Evolutionary conservation across 352 stramenopile species (phyloP).

Genomic region (Pythium rhizo-oryzae): DNA sequence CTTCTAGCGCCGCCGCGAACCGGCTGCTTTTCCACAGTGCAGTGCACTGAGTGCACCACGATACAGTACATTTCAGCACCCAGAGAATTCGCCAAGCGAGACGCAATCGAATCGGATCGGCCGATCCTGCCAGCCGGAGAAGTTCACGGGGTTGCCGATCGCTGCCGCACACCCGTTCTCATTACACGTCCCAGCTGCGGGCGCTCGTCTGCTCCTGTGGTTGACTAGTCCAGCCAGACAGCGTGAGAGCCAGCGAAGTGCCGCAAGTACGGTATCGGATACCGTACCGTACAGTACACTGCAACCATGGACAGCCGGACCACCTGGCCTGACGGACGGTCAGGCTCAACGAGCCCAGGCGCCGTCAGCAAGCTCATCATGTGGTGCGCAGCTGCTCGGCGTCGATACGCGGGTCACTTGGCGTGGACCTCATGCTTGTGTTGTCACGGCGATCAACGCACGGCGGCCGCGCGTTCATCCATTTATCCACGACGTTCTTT

Average conservation of each 20-base stretch:
- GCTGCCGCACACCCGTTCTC: slow-evolving; percentile 12
- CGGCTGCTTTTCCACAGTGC: not conserved
- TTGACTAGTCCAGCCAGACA: not conserved
- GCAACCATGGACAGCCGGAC: not conserved
- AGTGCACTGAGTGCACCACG: too few species aligned
- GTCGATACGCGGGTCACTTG: not conserved
- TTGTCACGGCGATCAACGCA: too few species aligned
- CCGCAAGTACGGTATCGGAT: too few species aligned
- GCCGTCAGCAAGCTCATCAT: not conserved
- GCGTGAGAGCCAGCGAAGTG: not conserved
- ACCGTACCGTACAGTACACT: not conserved
- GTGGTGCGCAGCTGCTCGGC: not conserved
- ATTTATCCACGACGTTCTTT: too few species aligned
- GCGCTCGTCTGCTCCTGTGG: not conserved
- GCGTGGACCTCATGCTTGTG: too few species aligned
- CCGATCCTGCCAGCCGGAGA: too few species aligned
- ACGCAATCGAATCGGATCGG: too few species aligned
- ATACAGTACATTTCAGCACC: too few species aligned
- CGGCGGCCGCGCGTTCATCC: too few species aligned
- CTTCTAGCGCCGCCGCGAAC: not conserved
- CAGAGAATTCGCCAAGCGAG: too few species aligned
- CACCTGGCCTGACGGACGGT: not conserved
- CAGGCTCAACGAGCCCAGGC: not conserved
- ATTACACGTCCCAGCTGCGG: slow-evolving; percentile 2
- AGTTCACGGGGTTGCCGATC: not conserved